Evolutionary conservation across 495 filamentous ascomycete species (phyloP).

Genomic region (Aspergillus mulundensis): DNA sequence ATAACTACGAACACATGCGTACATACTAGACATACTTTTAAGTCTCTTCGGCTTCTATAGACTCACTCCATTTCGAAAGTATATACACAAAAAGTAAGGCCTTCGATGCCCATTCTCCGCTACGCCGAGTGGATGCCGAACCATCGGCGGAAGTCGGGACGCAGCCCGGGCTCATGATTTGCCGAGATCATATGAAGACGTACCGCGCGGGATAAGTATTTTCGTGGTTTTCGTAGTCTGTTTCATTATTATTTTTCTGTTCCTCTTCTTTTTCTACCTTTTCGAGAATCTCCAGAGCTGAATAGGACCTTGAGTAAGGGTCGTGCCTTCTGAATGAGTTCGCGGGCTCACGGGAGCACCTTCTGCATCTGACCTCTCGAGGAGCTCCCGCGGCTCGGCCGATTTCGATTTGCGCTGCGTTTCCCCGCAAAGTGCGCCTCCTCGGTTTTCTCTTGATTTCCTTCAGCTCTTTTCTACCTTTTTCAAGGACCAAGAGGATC

Average conservation of each 20-base stretch:
- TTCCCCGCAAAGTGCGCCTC: not conserved
- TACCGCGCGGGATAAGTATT: not conserved
- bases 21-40: not conserved
- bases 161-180: slow-evolving; percentile 22
- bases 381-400: slow-evolving; percentile 4
- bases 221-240: not conserved
- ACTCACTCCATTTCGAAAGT: too few relatives aligned
- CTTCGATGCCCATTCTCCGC: not conserved
- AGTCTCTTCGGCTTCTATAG: not conserved
- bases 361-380: not conserved
- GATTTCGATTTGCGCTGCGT: not conserved
- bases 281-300: not conserved
- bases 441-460: not conserved
- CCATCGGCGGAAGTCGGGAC: slow-evolving; percentile 31
- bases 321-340: not conserved
- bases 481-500: not conserved
- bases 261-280: slow-evolving; percentile 2
- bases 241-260: slow-evolving; percentile 12
- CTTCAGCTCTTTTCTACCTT: not conserved
- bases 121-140: slow-evolving; percentile 13
- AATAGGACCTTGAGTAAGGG: not conserved
- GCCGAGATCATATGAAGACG: slow-evolving; percentile 1
- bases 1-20: not conserved
- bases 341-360: not conserved
- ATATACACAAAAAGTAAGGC: too few relatives aligned